Evolutionary conservation across 495 filamentous ascomycete genomes (phyloP), one percentile per base, ranked within the genome.

Genomic region (Schizothecium vesticola): DNA sequence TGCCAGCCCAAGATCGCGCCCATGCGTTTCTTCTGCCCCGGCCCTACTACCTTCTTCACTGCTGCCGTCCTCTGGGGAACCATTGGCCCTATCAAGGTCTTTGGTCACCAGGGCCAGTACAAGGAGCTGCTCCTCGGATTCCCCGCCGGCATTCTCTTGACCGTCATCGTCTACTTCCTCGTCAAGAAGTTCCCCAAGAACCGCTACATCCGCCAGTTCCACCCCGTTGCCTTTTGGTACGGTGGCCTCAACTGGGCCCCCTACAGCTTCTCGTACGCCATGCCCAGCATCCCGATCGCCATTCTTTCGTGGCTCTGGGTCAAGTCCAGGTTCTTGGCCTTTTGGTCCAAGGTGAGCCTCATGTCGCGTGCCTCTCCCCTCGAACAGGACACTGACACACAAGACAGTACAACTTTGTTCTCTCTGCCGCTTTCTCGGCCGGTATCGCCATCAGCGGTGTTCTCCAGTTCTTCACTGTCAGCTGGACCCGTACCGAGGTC

Each of bases 1-100:
- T 82, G 80, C 74, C 79, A 78, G 8, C 29, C 63, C 16, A 57
- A 79, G 43, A 51, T 51, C 13, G 79, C 80, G 21, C 78, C 79
- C 0, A 77, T 77, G 67, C 72, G 74, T 5, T 80, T 81, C 68
- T 75, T 70, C 63, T 82, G 80, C 69, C 80, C 80, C 33, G 74
- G 75, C 13, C 69, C 75, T 36, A 81, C 78, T 71, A 78, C 79
- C 11, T 81, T 81, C 66, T 82, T 82, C 70, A 82, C 80, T 0
- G 76, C 80, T 3, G 75, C 79, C 11, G 77, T 82, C 1, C 76
- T 82, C 28, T 82, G 80, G 80, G 80, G 80, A 10, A 82, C 80
- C 9, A 73, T 82, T 19, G 80, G 80, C 5, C 80, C 80, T 16
- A 64, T 74, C 60, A 82, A 81, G 74, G 71, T 81, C 10, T 82